These are phyloP conservation scores for Cladosporium sp. DNA, from an alignment of 2,329 filamentous ascomycete species.

Conservation along the genomic window DNA sequence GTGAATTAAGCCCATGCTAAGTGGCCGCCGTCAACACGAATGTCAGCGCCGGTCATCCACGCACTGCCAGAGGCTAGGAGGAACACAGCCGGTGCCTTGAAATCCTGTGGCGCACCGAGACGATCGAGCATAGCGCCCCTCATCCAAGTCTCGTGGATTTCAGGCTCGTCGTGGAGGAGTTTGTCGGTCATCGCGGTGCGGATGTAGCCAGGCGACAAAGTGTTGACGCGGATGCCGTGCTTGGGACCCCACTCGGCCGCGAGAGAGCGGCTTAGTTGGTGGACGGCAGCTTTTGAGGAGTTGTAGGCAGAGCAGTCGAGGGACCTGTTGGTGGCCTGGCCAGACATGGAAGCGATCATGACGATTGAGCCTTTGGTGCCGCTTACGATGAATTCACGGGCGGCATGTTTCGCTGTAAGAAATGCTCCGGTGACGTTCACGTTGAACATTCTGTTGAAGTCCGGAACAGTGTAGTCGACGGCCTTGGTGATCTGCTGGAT, in stretches of 20 bases:
- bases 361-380: slow-evolving; percentile 34
- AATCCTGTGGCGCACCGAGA: slow-evolving; percentile 54
- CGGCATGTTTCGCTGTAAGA: slow-evolving; percentile 31
- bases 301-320: slow-evolving; percentile 48
- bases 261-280: slow-evolving; percentile 49
- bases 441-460: slow-evolving; percentile 35
- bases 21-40: slow-evolving; percentile 70
- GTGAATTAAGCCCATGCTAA: neutral
- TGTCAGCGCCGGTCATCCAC: slow-evolving; percentile 66
- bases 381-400: slow-evolving; percentile 29
- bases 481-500: slow-evolving; percentile 27
- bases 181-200: slow-evolving; percentile 35
- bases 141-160: slow-evolving; percentile 53
- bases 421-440: slow-evolving; percentile 38
- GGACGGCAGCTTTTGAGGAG: slow-evolving; percentile 52
- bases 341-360: slow-evolving; percentile 37
- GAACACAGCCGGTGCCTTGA: slow-evolving; percentile 64
- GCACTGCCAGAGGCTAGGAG: slow-evolving; percentile 63
- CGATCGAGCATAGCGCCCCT: slow-evolving; percentile 51
- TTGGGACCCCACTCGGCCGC: slow-evolving; percentile 49
- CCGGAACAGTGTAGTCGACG: slow-evolving; percentile 29
- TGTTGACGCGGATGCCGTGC: slow-evolving; percentile 31
- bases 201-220: slow-evolving; percentile 32
- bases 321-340: slow-evolving; percentile 38
- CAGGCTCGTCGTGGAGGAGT: slow-evolving; percentile 40